phyloP scores from a whole-genome alignment of 2,329 filamentous ascomycete genomes.

The Aspergillus brasiliensis region DNA sequence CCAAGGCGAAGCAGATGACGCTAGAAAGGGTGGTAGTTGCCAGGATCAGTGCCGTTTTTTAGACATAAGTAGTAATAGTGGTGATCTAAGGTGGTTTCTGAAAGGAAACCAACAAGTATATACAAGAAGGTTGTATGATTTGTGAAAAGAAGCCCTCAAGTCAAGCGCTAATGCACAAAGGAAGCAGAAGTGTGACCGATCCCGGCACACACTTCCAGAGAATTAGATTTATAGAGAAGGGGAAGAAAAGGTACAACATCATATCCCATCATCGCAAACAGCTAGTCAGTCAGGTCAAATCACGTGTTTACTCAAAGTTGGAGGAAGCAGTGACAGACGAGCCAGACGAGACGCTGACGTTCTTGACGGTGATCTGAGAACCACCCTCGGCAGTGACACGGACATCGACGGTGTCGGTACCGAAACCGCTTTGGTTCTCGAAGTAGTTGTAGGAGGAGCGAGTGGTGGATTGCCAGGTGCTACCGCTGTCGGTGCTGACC shows the following conservation, averaged over 20 bases:
- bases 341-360: constrained; percentile 41
- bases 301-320: constrained; percentile 20
- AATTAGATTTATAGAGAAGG: neutral
- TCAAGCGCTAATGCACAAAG: neutral
- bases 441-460: constrained; percentile 64
- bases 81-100: too few species aligned
- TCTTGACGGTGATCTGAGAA: constrained; percentile 53
- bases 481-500: constrained; percentile 62
- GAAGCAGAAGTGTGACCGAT: neutral
- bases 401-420: constrained; percentile 56
- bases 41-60: too few species aligned
- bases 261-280: constrained; percentile 2
- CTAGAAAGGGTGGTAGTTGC: too few species aligned
- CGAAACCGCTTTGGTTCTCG: constrained; percentile 60
- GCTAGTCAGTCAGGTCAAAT: neutral
- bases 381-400: constrained; percentile 59
- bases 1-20: too few species aligned
- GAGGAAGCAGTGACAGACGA: constrained; percentile 23
- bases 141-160: neutral
- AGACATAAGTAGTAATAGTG: too few species aligned
- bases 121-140: neutral
- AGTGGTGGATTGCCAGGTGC: constrained; percentile 59
- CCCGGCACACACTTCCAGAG: neutral
- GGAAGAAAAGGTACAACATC: neutral
- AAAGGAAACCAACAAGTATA: neutral